A percentile compares a stretch with the other conserved stretches of the same genome.
These are phyloP conservation scores for Pleurotus djamor DNA, from an alignment of 768 basidiomycete species.

Conservation along the genomic window DNA sequence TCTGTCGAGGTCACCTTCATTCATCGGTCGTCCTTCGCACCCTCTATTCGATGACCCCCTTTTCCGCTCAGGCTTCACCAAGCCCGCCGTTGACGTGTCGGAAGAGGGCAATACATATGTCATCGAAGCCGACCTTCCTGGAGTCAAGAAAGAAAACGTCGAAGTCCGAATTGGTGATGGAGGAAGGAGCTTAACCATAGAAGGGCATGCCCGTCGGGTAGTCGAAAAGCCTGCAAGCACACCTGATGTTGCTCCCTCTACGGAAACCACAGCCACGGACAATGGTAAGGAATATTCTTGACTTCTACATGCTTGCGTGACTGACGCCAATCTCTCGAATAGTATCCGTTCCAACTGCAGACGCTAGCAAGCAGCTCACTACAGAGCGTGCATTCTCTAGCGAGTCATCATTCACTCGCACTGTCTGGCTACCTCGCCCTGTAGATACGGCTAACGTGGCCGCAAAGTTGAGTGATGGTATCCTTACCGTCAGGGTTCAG, in stretches of 20 bases:
- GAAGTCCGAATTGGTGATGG: conserved; percentile 69
- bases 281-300: conserved; percentile 20
- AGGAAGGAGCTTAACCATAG: conserved; percentile 69
- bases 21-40: conserved; percentile 22
- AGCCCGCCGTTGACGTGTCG: conserved; percentile 65
- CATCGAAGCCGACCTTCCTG: conserved; percentile 77
- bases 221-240: conserved; percentile 13
- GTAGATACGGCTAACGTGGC: conserved; percentile 55
- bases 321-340: neutral
- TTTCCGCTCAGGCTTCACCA: conserved; percentile 27
- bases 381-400: conserved; percentile 60
- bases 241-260: neutral
- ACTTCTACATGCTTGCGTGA: neutral
- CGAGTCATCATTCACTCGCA: conserved; percentile 59
- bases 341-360: conserved; percentile 16
- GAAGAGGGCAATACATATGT: conserved; percentile 66
- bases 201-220: conserved; percentile 47
- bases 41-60: conserved; percentile 51
- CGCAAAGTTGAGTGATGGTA: conserved; percentile 67
- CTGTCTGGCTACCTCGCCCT: conserved; percentile 67
- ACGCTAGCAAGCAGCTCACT: conserved; percentile 43
- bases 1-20: conserved; percentile 34
- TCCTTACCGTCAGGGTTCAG: conserved; percentile 60
- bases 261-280: conserved; percentile 16
- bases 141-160: conserved; percentile 75